Evolutionary conservation across 768 basidiomycete genomes (phyloP), one percentile per base, ranked within the genome.

Genomic region (Agrocybe chaxingu): DNA sequence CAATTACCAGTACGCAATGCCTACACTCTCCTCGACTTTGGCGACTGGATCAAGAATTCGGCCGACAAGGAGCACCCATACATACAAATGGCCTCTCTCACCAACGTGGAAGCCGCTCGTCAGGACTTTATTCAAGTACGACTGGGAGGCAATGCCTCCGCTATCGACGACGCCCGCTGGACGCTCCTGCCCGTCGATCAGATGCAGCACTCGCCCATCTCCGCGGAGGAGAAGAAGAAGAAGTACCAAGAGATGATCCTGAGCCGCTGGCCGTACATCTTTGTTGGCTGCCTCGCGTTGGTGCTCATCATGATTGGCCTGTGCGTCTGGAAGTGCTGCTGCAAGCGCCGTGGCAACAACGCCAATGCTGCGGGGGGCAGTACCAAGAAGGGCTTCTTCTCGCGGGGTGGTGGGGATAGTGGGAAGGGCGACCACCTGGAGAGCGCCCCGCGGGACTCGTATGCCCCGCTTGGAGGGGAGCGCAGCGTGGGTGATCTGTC

Each of bases 251-350:
- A 82, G 64, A 70, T 75, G 71, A 71, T 83, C 35, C 75, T 84
- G 58, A 85, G 82, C 60, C 84, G 75, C 51, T 89, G 84, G 88
- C 86, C 83, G 3, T 87, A 85, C 61, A 87, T 87, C 61, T 74
- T 85, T 39, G 54, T 72, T 7, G 87, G 84, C 34, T 80, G 80
- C 54, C 69, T 89, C 24, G 64, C 75, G 2, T 66, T 82, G 51
- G 63, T 82, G 19, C 47, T 75, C 31, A 56, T 81, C 39, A 55
- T 77, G 30, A 50, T 76, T 31, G 78, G 77, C 8, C 69, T 74
- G 47, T 76, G 77, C 53, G 56, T 85, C 18, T 86, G 82, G 80
- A 73, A 72, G 48, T 86, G 82, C 63, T 87, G 85, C 63, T 79
- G 54, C 52, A 62, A 52, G 50, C 55, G 48, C 16, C 55, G 58